Evolutionary conservation across 345 rosid genomes (phyloP), one percentile per base, ranked within the genome.

Genomic region (Corchorus olitorius): DNA sequence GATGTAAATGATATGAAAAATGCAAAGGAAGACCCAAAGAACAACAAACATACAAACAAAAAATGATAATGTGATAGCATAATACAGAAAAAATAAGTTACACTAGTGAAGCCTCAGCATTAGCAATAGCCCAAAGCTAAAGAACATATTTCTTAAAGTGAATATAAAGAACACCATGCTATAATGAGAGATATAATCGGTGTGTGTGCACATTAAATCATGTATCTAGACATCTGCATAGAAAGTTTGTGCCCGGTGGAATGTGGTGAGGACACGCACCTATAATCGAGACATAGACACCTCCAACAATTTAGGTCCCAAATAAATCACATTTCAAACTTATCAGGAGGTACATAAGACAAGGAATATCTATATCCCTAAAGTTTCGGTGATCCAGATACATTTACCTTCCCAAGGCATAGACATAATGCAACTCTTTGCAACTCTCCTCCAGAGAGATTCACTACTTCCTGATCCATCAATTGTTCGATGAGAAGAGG

Each of bases 361-460:
- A 7, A 14, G 46, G 46, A 70, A 34, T 1, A 70, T 70, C 20
- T 53, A 33, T 27, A 35, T 70, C 35, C n/a, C 35, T 20, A 58
- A 14, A 35, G 59, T 45, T 45, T 4, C 3, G 48, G 66, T 59
- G 15, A 15, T 43, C 43, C 4, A 15, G 20, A 33, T 43, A 70
- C 62, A 55, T 61, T 80, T 74, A 95, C 99, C 97, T 96, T 96
- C 70, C 99, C 99, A 27, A 96, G 97, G 81, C 99, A 96, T 27
- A 93, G 87, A 79, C 95, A 89, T 78, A 96, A 83, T 27, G 98
- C 98, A 83, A 96, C 99, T 84, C 99, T 93, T 81, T 96, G 99
- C 87, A 93, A 80, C 84, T 96, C 99, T 85, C 99, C 99, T 77
- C 99, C 99, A 54, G 99, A 96, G 49, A 96, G 97, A 85, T 94